phyloP scores from a whole-genome alignment of 73 alveolate species.

The Paramecium sexaurelia region DNA sequence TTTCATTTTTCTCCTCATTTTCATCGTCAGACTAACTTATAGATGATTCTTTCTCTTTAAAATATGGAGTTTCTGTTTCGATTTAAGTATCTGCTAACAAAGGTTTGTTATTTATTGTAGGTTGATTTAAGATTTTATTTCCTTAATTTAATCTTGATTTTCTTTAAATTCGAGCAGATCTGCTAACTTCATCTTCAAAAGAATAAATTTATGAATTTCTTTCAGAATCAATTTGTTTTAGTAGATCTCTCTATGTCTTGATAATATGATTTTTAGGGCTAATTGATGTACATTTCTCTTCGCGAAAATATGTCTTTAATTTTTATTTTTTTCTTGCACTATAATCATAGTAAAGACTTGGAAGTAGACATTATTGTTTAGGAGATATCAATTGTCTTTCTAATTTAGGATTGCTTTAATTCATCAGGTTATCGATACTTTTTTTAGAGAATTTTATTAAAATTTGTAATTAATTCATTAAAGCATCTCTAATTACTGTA shows the following conservation, averaged over 20 bases:
- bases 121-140: background rate
- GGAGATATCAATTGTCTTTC: background rate
- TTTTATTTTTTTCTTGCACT: constrained; percentile 13
- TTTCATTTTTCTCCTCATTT: background rate
- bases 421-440: background rate
- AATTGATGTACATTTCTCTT: background rate
- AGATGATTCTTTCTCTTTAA: background rate
- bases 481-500: background rate
- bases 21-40: background rate
- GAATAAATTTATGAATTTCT: background rate
- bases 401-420: background rate
- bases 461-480: background rate
- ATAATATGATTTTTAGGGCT: background rate
- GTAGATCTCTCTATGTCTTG: background rate
- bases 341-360: constrained; percentile 3
- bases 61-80: background rate
- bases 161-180: background rate
- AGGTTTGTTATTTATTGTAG: background rate
- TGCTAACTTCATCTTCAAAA: background rate
- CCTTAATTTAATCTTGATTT: background rate
- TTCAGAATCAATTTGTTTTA: background rate
- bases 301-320: background rate
- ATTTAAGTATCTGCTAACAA: background rate
- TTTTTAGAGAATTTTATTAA: background rate
- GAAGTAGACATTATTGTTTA: background rate